Evolutionary conservation across 2,329 filamentous ascomycete species (phyloP).

Genomic region (Verticillium nonalfalfae): DNA sequence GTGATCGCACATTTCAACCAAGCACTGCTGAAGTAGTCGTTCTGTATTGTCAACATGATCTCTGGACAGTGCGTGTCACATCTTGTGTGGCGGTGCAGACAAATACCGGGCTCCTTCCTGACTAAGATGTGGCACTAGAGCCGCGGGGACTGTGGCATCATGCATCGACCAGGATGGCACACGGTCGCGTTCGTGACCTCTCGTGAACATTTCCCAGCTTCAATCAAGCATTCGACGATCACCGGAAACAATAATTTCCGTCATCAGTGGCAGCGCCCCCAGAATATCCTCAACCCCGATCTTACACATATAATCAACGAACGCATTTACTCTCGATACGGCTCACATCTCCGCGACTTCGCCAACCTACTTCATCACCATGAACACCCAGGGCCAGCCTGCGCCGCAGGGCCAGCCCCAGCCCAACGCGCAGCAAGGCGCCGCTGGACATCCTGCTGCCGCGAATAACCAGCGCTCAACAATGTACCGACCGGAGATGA

Average conservation of each 20-base stretch:
- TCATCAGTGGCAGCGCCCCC: neutral
- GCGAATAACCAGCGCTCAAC: conserved; percentile 20
- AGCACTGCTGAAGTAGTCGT: too few relatives aligned
- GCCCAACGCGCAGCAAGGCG: conserved; percentile 11
- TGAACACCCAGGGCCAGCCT: conserved; percentile 12
- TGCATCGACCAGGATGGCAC: neutral
- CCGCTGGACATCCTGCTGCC: conserved; percentile 16
- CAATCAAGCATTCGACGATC: neutral
- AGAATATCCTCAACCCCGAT: neutral
- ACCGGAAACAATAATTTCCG: neutral
- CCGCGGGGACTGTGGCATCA: neutral
- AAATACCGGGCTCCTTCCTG: neutral
- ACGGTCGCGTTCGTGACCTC: neutral
- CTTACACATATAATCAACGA: neutral
- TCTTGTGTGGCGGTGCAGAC: neutral
- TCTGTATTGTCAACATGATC: too few relatives aligned
- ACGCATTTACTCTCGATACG: neutral
- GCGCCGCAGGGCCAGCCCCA: conserved; percentile 16
- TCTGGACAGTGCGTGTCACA: too few relatives aligned
- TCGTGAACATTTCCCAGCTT: neutral
- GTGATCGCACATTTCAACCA: too few relatives aligned
- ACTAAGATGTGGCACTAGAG: neutral
- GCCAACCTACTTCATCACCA: conserved; percentile 3
- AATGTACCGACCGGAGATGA: conserved; percentile 46
- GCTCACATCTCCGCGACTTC: neutral